Evolutionary conservation across 768 basidiomycete genomes (phyloP).

Genomic region (Auricularia sp.): DNA sequence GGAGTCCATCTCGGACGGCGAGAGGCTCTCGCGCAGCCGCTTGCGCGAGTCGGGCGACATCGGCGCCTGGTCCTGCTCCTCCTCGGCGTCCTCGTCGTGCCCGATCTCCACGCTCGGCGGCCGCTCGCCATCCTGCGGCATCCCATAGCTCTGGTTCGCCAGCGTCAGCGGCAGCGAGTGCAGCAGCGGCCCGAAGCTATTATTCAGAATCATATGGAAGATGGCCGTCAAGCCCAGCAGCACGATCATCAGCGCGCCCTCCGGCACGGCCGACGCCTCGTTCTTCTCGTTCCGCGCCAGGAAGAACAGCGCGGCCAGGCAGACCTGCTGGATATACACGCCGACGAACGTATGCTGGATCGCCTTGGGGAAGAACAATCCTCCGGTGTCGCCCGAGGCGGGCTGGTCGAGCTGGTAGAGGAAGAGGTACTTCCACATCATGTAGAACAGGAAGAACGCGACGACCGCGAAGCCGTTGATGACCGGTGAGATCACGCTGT

Average conservation of each 20-base stretch:
- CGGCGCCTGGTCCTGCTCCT: conserved; percentile 11
- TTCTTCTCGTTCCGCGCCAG: conserved; percentile 49
- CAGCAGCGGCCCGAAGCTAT: conserved; percentile 73
- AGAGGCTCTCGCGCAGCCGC: conserved; percentile 12
- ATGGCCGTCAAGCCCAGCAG: conserved; percentile 74
- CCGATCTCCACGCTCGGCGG: conserved; percentile 9
- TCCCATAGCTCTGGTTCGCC: conserved; percentile 54
- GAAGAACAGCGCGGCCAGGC: conserved; percentile 85
- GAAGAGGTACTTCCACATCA: conserved; percentile 58
- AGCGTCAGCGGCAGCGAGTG: conserved; percentile 68
- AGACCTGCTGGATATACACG: conserved; percentile 83
- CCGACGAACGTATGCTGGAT: conserved; percentile 91
- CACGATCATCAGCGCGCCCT: conserved; percentile 79
- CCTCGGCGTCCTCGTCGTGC: conserved; percentile 8
- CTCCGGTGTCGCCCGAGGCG: conserved; percentile 68
- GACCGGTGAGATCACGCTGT: conserved; percentile 84
- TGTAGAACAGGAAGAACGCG: conserved; percentile 77
- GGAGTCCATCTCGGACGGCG: conserved; percentile 10
- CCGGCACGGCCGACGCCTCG: conserved; percentile 49
- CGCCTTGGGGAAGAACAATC: conserved; percentile 91
- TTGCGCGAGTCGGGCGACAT: conserved; percentile 4
- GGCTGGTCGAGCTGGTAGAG: conserved; percentile 70
- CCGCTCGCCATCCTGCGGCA: conserved; percentile 13
- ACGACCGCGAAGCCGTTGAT: conserved; percentile 82
- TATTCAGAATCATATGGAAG: conserved; percentile 63